These are phyloP conservation scores for Phaseolus coccineus DNA, from an alignment of 331 rosid genomes.

Conservation along the genomic window DNA sequence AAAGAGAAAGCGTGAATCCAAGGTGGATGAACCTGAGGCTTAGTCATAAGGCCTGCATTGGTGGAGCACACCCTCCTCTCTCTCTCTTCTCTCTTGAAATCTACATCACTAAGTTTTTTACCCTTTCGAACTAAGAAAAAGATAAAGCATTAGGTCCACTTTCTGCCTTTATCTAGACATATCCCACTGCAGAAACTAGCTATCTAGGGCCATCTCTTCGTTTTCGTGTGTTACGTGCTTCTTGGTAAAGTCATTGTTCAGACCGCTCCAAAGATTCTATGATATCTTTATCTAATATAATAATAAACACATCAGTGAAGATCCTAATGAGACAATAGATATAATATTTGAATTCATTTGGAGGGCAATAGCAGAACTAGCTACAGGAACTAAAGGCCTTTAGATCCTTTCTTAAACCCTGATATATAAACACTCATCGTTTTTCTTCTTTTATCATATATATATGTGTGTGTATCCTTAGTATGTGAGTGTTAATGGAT, in stretches of 20 bases:
- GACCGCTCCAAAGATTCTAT: slow-evolving; percentile 17
- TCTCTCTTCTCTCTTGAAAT: slow-evolving; percentile 15
- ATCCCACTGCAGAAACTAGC: slow-evolving; percentile 43
- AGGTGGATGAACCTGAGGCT: slow-evolving; percentile 25
- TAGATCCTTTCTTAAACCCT: background rate
- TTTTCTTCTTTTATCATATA: no score
- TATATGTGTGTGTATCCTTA: no score
- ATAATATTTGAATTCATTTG: slow-evolving; percentile 16
- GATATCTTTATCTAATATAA: background rate
- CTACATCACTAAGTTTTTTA: slow-evolving; percentile 24
- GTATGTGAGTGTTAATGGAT: no score
- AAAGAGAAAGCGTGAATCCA: slow-evolving; percentile 42
- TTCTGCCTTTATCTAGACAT: slow-evolving; percentile 45
- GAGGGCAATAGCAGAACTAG: background rate
- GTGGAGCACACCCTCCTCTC: slow-evolving; percentile 42
- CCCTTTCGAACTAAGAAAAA: slow-evolving; percentile 40
- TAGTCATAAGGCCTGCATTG: slow-evolving; percentile 31
- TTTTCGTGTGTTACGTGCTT: slow-evolving; percentile 4
- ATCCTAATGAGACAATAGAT: background rate
- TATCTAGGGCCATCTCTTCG: slow-evolving; percentile 31
- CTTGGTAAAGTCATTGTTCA: background rate
- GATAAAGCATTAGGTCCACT: slow-evolving; percentile 47
- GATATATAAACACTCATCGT: no score
- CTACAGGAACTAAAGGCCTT: background rate
- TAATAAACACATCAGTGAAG: background rate